Evolutionary conservation across 2,329 filamentous ascomycete genomes (phyloP), one percentile per base, ranked within the genome.

Genomic region (Fusarium drepaniforme): DNA sequence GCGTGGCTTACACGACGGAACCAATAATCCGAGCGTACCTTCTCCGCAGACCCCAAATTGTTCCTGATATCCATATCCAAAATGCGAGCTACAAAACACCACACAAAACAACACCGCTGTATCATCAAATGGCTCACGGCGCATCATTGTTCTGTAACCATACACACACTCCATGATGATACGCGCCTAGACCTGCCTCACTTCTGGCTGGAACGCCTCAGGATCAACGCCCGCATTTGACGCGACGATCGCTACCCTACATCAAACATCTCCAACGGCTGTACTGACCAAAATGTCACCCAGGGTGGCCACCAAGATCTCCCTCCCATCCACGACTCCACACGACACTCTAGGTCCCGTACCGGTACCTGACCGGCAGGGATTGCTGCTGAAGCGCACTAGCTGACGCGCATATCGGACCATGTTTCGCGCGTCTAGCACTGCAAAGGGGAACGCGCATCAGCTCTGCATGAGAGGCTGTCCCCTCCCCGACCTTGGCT

Each of bases 381-480:
- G 77, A 72, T 76, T 46, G 25, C 21, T 70, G 56, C 72, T 77
- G 76, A 78, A 78, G 76, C 71, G 77, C 77, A 73, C 77, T 78
- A 78, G 76, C 72, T 79, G 77, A 79, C 77, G 77, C 77, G 77
- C 77, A 79, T 79, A 79, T 79, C 77, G 77, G 77, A 79, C 75
- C 76, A 79, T 79, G 73, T 79, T 69, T 79, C 73, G 72, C 77
- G 76, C 76, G 74, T 79, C 76, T 79, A 78, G 72, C 70, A 76
- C 77, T 78, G 68, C 70, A 79, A 79, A 75, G 65, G 75, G 77
- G 59, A 79, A 79, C 77, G 77, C 76, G 77, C 76, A 79, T 79
- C 68, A 77, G 71, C 76, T 68, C 65, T 75, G 72, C 76, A 79
- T 73, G 64, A 78, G 66, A 62, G 68, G 73, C 67, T 66, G 56